Evolutionary conservation across 768 basidiomycete species (phyloP).

Genomic region (Trametes gibbosa): DNA sequence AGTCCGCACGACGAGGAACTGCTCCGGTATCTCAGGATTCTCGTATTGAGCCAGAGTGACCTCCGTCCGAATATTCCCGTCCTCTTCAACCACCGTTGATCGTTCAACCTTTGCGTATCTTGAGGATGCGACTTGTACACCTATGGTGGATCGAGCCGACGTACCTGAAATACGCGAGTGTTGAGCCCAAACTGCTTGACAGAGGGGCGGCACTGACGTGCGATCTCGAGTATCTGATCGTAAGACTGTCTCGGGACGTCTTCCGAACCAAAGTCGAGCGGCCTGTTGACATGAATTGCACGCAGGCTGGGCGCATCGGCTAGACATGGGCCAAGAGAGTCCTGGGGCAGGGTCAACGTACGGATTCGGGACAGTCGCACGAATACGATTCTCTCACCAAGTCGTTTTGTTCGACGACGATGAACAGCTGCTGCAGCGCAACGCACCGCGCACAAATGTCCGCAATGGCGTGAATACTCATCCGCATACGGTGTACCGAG

Average conservation of each 20-base stretch:
- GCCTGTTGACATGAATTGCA: conserved; percentile 61
- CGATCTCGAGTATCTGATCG: conserved; percentile 37
- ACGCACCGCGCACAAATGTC: conserved; percentile 55
- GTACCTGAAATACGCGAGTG: conserved; percentile 69
- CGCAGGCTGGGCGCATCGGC: conserved; percentile 45
- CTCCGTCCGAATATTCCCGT: conserved; percentile 38
- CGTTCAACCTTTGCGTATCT: conserved; percentile 44
- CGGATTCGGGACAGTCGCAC: not conserved
- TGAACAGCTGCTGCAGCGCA: conserved; percentile 59
- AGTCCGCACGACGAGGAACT: conserved; percentile 64
- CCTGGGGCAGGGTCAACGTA: conserved; percentile 29
- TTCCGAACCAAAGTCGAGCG: conserved; percentile 17
- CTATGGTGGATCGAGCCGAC: conserved; percentile 3
- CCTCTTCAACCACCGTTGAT: conserved; percentile 33
- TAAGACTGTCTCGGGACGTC: conserved; percentile 19
- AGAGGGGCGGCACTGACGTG: conserved; percentile 47
- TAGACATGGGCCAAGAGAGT: conserved; percentile 40
- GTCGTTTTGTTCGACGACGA: conserved; percentile 47
- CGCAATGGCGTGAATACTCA: conserved; percentile 47
- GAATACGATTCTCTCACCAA: conserved; percentile 37
- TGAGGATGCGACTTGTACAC: not conserved
- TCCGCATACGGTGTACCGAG: conserved; percentile 62
- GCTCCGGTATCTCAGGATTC: conserved; percentile 66
- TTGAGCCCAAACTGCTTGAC: conserved; percentile 66
- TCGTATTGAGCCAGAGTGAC: conserved; percentile 53